Evolutionary conservation across 2,329 filamentous ascomycete species (phyloP).

Genomic region (Cylindrodendrum hubeiense): DNA sequence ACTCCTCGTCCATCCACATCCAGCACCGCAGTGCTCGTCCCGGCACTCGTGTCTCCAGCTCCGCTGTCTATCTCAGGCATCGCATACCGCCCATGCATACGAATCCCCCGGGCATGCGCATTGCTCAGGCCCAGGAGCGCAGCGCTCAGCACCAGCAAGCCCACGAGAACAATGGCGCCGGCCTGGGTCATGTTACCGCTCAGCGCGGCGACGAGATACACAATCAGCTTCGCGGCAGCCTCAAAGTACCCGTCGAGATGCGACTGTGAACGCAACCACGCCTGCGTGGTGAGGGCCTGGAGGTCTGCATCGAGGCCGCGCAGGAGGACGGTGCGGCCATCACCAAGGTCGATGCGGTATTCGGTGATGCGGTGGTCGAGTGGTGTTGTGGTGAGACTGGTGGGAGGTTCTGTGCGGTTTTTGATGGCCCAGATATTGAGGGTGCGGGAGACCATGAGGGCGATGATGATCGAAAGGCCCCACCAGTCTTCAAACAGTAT

Average conservation of each 20-base stretch:
- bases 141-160: conserved; percentile 64
- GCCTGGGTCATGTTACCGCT: conserved; percentile 67
- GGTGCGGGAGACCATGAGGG: conserved; percentile 66
- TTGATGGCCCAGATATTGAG: conserved; percentile 70
- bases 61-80: conserved; percentile 36
- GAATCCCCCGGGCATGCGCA: conserved; percentile 58
- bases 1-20: not conserved
- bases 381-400: conserved; percentile 1
- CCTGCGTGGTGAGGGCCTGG: conserved; percentile 68
- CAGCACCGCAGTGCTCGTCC: conserved; percentile 4
- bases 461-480: conserved; percentile 60
- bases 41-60: not conserved
- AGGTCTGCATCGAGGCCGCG: conserved; percentile 67
- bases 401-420: conserved; percentile 53
- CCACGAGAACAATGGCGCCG: conserved; percentile 64
- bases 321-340: conserved; percentile 64
- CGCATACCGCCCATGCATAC: conserved; percentile 64
- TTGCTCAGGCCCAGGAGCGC: conserved; percentile 68
- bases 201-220: conserved; percentile 68
- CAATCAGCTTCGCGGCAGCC: conserved; percentile 66
- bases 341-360: conserved; percentile 65
- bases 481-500: conserved; percentile 64
- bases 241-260: conserved; percentile 64
- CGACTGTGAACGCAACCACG: conserved; percentile 67
- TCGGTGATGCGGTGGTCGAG: conserved; percentile 48